Conservation (phyloP, 202 grass and related monocot genomes). For the Schoenoplectus triqueter region DNA sequence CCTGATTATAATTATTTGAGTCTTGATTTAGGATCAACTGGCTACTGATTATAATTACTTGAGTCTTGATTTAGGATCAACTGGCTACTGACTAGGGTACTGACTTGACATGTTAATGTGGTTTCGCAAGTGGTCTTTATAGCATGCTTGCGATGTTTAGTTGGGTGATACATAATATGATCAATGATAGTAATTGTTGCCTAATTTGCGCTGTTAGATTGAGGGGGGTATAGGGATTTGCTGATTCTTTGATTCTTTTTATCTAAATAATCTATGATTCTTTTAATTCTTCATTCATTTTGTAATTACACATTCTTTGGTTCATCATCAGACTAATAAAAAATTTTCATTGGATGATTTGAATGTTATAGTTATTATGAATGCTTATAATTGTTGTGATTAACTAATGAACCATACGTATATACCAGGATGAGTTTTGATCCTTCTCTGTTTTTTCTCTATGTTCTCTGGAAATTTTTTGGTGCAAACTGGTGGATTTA, state of each 20-base stretch:
- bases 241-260: conserved; percentile 36
- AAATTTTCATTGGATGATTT: neutral
- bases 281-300: conserved; percentile 36
- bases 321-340: conserved; percentile 22
- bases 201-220: conserved; percentile 21
- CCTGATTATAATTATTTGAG: conserved; percentile 25
- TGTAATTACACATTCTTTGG: conserved; percentile 6
- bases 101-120: conserved; percentile 30
- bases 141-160: conserved; percentile 48
- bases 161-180: conserved; percentile 8
- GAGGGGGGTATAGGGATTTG: neutral
- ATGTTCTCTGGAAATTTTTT: neutral
- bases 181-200: conserved; percentile 7
- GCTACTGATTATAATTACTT: conserved; percentile 20
- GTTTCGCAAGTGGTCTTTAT: conserved; percentile 59
- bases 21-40: conserved; percentile 14
- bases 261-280: conserved; percentile 24
- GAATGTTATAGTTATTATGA: conserved; percentile 11
- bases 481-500: too few relatives aligned
- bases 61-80: conserved; percentile 17
- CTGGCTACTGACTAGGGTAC: conserved; percentile 8
- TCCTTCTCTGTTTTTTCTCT: neutral
- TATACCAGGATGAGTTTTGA: neutral
- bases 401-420: neutral
- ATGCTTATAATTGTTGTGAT: conserved; percentile 25